Percentiles rank a stretch among this genome's conserved stretches.
These are phyloP conservation scores for Helichrysum umbraculigerum DNA, from an alignment of 129 eudicot species.

Conservation along the genomic window DNA sequence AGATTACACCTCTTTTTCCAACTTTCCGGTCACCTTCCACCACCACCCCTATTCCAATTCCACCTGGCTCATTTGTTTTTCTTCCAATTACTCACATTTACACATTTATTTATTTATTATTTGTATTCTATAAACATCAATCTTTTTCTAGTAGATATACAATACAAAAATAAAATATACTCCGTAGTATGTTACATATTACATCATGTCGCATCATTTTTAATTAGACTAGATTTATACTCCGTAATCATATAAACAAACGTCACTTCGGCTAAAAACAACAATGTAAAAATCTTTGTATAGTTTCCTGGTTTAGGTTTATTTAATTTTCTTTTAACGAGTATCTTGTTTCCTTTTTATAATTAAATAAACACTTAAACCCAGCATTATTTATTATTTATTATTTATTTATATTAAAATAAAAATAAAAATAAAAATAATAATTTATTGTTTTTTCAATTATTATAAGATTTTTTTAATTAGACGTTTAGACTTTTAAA, in stretches of 20 bases:
- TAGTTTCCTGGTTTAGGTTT: neutral
- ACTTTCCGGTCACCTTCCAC: conserved; percentile 46
- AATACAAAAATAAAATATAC: no score
- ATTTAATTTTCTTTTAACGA: neutral
- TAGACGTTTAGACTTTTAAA: neutral
- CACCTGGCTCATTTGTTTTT: neutral
- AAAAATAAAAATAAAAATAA: no score
- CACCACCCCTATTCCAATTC: neutral
- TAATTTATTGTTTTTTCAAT: neutral
- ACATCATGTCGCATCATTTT: no score
- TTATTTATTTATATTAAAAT: no score
- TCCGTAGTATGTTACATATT: no score
- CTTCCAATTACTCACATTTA: neutral
- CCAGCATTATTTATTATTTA: neutral
- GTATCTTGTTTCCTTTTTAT: neutral
- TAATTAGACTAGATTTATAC: no score
- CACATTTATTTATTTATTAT: no score
- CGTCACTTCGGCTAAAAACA: no score
- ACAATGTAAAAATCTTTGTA: neutral
- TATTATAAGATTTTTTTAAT: neutral
- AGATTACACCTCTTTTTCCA: conserved; percentile 26
- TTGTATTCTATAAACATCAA: no score
- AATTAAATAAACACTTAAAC: neutral
- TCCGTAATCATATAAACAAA: no score
- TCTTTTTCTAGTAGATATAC: no score